phyloP scores from a whole-genome alignment of 1,284 basidiomycete genomes.

The Coniferiporia sulphurascens region DNA sequence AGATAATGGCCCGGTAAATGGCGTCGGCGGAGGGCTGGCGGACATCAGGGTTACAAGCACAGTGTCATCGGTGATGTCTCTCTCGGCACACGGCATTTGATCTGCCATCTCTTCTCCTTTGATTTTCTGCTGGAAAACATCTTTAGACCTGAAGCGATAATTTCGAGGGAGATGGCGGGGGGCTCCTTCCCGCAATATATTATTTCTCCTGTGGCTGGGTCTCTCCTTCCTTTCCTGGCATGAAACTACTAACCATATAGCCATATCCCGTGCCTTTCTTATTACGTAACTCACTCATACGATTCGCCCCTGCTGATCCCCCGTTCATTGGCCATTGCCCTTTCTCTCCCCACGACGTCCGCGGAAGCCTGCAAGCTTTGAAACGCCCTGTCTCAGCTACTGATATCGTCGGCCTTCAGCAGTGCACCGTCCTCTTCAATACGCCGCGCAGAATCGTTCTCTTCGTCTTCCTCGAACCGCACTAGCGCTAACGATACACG shows the following conservation, averaged over 20 bases:
- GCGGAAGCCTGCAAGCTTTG: background rate
- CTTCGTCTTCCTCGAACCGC: background rate
- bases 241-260: background rate
- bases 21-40: background rate
- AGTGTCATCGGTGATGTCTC: background rate
- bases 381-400: background rate
- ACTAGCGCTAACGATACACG: background rate
- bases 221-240: background rate
- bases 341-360: background rate
- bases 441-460: background rate
- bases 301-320: background rate
- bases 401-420: background rate
- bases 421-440: background rate
- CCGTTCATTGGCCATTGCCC: background rate
- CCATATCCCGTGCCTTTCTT: background rate
- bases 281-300: too few species aligned
- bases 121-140: background rate
- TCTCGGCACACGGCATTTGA: background rate
- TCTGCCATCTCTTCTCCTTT: background rate
- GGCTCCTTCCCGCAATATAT: background rate
- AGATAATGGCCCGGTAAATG: background rate
- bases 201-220: background rate
- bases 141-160: background rate
- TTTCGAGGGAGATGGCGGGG: background rate
- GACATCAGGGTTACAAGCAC: background rate